Evolutionary conservation across 805 yeast genomes (phyloP).

Genomic region (Saccharomycopsis sp.): DNA sequence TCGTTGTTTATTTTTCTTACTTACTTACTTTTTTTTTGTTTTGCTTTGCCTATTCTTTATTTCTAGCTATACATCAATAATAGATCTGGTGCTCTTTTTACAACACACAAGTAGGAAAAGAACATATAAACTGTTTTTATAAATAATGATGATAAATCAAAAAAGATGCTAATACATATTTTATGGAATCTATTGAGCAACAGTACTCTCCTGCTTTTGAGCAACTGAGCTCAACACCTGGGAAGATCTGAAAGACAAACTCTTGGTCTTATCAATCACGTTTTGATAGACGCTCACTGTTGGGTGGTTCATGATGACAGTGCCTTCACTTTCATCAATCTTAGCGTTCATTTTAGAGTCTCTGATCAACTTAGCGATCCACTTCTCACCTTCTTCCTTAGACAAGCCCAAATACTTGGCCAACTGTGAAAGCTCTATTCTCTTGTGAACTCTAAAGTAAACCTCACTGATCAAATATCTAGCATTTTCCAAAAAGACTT

Average conservation of each 20-base stretch:
- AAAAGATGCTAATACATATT: too few relatives aligned
- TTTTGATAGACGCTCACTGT: slow-evolving; percentile 54
- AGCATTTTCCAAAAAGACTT: slow-evolving; percentile 37
- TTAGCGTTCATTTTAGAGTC: slow-evolving; percentile 45
- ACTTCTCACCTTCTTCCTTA: slow-evolving; percentile 40
- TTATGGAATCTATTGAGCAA: too few relatives aligned
- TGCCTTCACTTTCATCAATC: slow-evolving; percentile 42
- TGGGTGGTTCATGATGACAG: slow-evolving; percentile 47
- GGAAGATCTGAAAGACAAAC: slow-evolving; percentile 48
- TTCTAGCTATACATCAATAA: too few relatives aligned
- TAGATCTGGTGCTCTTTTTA: too few relatives aligned
- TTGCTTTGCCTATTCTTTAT: neutral
- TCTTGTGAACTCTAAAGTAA: slow-evolving; percentile 44
- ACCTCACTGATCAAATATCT: slow-evolving; percentile 45
- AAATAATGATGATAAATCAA: too few relatives aligned
- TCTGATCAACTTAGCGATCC: slow-evolving; percentile 42
- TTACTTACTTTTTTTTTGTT: slow-evolving; percentile 1
- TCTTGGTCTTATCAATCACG: slow-evolving; percentile 60
- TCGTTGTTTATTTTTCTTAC: neutral
- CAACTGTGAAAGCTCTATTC: slow-evolving; percentile 37
- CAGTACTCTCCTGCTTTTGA: slow-evolving; percentile 26
- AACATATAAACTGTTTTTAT: too few relatives aligned
- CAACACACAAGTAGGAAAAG: too few relatives aligned
- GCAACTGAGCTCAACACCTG: slow-evolving; percentile 43
- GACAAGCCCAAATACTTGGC: slow-evolving; percentile 37